phyloP scores from a whole-genome alignment of 2,329 filamentous ascomycete species.

The Grosmannia penicillata region DNA sequence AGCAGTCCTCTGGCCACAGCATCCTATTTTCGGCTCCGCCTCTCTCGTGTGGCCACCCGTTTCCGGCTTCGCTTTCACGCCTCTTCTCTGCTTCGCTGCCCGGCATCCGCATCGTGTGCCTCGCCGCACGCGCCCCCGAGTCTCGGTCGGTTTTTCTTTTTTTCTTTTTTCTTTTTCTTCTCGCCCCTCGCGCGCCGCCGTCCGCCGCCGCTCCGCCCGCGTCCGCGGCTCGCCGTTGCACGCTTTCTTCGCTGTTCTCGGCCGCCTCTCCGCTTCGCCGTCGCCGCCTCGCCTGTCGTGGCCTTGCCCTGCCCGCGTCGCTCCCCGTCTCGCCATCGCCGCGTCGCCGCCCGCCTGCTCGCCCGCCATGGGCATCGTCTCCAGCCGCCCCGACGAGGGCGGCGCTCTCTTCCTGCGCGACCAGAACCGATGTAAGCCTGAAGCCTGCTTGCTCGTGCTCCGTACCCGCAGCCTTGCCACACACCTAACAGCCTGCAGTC shows the following conservation, averaged over 20 bases:
- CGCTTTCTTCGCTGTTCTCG: background rate
- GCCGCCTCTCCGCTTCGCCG: background rate
- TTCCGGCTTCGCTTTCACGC: too few species aligned
- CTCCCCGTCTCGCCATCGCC: background rate
- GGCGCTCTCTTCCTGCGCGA: conserved; percentile 73
- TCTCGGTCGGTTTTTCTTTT: background rate
- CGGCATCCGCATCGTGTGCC: too few species aligned
- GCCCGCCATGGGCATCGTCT: conserved; percentile 73
- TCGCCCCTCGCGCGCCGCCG: too few species aligned
- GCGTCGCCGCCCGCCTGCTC: background rate
- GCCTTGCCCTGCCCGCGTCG: background rate
- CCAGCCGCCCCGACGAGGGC: conserved; percentile 76
- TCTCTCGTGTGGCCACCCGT: too few species aligned
- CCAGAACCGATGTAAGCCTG: conserved; percentile 69
- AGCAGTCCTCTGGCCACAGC: too few species aligned
- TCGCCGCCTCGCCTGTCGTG: background rate
- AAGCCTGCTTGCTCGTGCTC: too few species aligned
- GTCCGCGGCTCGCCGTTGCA: too few species aligned
- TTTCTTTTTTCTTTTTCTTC: background rate
- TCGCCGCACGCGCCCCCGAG: too few species aligned
- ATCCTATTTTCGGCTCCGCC: too few species aligned
- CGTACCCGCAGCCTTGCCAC: background rate
- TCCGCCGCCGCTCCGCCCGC: too few species aligned
- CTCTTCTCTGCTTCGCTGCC: too few species aligned
- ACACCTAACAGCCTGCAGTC: conserved; percentile 39